A percentile compares a stretch with the other conserved stretches of the same genome.
Conservation (phyloP, 140 eudicot species). For the Oenanthe javanica region DNA sequence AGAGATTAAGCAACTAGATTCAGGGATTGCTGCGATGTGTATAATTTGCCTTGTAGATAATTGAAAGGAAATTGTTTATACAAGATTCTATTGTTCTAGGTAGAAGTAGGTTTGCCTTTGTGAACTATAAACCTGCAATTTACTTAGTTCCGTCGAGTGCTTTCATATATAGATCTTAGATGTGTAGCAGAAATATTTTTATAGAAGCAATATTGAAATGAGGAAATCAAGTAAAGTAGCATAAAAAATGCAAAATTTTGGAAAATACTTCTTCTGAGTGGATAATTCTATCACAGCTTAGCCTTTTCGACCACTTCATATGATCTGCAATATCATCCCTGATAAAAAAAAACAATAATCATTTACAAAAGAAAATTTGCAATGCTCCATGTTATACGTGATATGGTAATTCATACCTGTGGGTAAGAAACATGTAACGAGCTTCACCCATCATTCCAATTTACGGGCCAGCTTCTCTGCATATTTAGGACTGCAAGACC, state of each 20-base stretch:
- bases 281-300: constrained; percentile 51
- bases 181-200: background rate
- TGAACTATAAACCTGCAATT: background rate
- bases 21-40: background rate
- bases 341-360: constrained; percentile 14
- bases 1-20: background rate
- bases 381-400: background rate
- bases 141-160: background rate
- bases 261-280: constrained; percentile 46
- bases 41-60: background rate
- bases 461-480: constrained; percentile 45
- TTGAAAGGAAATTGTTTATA: background rate
- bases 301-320: constrained; percentile 53
- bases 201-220: background rate
- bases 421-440: constrained; percentile 78
- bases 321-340: constrained; percentile 89
- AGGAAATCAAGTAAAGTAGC: background rate
- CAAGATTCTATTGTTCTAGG: background rate
- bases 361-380: background rate
- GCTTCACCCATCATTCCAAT: constrained; percentile 66
- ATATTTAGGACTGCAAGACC: constrained; percentile 58
- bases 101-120: background rate
- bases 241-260: background rate
- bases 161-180: background rate
- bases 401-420: constrained; percentile 31